Percentiles rank a stretch among this genome's conserved stretches.
Conservation (phyloP, 768 basidiomycete genomes). For the Clitopilus passeckerianus region DNA sequence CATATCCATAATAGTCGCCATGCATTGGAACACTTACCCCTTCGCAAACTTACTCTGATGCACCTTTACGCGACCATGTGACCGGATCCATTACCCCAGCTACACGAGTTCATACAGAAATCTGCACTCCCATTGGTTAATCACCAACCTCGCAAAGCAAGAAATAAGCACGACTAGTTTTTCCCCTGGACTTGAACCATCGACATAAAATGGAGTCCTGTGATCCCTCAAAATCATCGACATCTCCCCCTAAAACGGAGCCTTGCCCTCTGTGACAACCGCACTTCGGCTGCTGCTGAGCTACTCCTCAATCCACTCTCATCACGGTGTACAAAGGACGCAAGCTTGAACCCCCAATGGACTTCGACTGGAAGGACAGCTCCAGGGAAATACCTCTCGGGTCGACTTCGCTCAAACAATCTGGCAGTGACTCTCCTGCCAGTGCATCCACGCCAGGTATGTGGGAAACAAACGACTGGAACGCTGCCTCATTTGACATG, state of each 20-base stretch:
- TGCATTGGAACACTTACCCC: conserved; percentile 10
- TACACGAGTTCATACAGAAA: conserved; percentile 8
- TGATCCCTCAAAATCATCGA: conserved; percentile 28
- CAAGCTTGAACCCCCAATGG: too few species aligned
- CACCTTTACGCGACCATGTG: conserved; percentile 10
- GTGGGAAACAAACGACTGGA: too few species aligned
- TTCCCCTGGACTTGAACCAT: conserved; percentile 16
- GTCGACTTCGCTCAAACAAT: too few species aligned
- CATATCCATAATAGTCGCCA: conserved; percentile 15
- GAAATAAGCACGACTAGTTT: conserved; percentile 28
- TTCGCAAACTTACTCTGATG: conserved; percentile 19
- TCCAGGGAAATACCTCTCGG: too few species aligned
- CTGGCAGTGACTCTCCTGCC: too few species aligned
- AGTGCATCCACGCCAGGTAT: too few species aligned
- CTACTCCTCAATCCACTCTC: too few species aligned
- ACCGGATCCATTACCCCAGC: conserved; percentile 19
- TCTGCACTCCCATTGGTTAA: conserved; percentile 36
- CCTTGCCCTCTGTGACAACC: too few species aligned
- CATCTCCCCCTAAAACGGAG: conserved; percentile 24
- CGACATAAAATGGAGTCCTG: conserved; percentile 44
- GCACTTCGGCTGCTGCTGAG: too few species aligned
- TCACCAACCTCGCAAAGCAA: conserved; percentile 24
- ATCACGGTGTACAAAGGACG: too few species aligned
- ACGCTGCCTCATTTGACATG: too few species aligned
- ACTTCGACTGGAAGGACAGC: too few species aligned